A percentile compares a stretch with the other conserved stretches of the same genome.
phyloP scores from a whole-genome alignment of 805 yeast species.

The Yarrowia sp. region DNA sequence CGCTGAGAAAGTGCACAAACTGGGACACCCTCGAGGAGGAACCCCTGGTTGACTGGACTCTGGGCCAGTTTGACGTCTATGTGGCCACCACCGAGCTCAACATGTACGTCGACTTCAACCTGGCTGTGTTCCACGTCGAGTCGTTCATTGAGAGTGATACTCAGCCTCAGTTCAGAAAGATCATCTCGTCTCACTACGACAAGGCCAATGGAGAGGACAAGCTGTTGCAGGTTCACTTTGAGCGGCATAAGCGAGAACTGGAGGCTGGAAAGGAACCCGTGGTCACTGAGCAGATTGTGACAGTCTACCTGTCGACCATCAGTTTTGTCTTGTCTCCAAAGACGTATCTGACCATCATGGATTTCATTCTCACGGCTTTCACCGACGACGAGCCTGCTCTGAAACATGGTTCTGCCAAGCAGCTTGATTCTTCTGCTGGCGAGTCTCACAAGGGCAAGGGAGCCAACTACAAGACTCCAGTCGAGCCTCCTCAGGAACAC shows the following conservation, averaged over 20 bases:
- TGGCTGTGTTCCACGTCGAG: conserved; percentile 71
- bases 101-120: conserved; percentile 68
- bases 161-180: conserved; percentile 66
- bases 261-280: conserved; percentile 56
- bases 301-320: conserved; percentile 77
- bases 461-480: conserved; percentile 28
- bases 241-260: conserved; percentile 66
- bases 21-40: conserved; percentile 66
- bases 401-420: background rate
- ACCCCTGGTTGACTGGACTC: conserved; percentile 72
- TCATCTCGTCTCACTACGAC: conserved; percentile 64
- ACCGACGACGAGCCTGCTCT: conserved; percentile 66
- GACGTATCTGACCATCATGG: conserved; percentile 77
- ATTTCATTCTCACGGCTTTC: conserved; percentile 84
- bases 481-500: conserved; percentile 21
- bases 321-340: conserved; percentile 76
- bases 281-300: conserved; percentile 73
- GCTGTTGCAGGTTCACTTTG: conserved; percentile 66
- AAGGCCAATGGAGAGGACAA: conserved; percentile 49
- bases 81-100: conserved; percentile 65
- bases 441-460: conserved; percentile 14
- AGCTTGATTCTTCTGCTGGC: background rate
- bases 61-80: conserved; percentile 67
- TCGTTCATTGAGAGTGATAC: conserved; percentile 75
- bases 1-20: conserved; percentile 72